Percentiles rank a stretch among this genome's conserved stretches.
Evolutionary conservation across 768 basidiomycete genomes (phyloP).

Genomic region (Boletus sp.): DNA sequence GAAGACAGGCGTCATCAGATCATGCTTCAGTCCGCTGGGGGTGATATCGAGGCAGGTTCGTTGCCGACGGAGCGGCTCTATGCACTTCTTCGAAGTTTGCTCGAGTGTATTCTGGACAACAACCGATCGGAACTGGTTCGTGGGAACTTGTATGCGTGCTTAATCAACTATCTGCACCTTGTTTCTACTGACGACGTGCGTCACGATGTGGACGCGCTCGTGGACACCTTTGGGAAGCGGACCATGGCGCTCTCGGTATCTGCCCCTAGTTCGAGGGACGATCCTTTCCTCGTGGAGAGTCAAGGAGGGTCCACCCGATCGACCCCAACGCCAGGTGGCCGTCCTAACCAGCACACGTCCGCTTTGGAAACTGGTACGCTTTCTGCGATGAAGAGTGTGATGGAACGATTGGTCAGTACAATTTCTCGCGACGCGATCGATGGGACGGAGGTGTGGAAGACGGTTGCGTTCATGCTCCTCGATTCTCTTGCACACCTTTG

Average conservation of each 20-base stretch:
- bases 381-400: conserved; percentile 57
- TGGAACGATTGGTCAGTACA: conserved; percentile 69
- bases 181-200: conserved; percentile 24
- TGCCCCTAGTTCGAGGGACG: conserved; percentile 36
- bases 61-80: conserved; percentile 80
- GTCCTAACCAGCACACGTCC: conserved; percentile 16
- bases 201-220: conserved; percentile 10
- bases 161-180: conserved; percentile 90
- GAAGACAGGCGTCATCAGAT: conserved; percentile 74
- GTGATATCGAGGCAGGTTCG: conserved; percentile 60
- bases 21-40: conserved; percentile 60
- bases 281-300: conserved; percentile 37
- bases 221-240: conserved; percentile 23
- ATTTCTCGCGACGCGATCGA: conserved; percentile 91
- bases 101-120: conserved; percentile 73
- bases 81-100: conserved; percentile 64
- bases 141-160: conserved; percentile 90
- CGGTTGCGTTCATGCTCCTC: conserved; percentile 87
- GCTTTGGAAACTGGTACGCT: conserved; percentile 62
- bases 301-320: conserved; percentile 28
- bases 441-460: conserved; percentile 96
- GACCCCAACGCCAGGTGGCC: conserved; percentile 16
- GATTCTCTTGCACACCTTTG: conserved; percentile 77
- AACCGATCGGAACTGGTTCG: conserved; percentile 82
- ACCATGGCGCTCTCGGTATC: conserved; percentile 35